A percentile compares a stretch with the other conserved stretches of the same genome.
Conservation (phyloP, 2,329 filamentous ascomycete species). For the Nemania serpens region DNA sequence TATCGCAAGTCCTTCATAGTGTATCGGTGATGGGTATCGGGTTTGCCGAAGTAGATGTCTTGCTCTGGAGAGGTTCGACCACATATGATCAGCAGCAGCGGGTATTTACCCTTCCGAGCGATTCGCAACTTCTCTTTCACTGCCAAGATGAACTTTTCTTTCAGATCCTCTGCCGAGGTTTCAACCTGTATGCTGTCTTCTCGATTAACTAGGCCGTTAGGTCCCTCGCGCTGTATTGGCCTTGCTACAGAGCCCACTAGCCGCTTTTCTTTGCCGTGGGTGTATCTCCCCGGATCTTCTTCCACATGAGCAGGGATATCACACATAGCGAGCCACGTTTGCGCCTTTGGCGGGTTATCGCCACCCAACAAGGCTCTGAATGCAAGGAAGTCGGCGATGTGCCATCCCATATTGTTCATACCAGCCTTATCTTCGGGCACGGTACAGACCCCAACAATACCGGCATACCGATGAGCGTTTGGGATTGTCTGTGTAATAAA, state of each 20-base stretch:
- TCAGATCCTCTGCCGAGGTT: slow-evolving; percentile 24
- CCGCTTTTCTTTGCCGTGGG: slow-evolving; percentile 35
- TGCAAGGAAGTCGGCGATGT: slow-evolving; percentile 39
- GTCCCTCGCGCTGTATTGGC: neutral
- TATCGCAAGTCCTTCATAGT: slow-evolving; percentile 30
- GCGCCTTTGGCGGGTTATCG: slow-evolving; percentile 24
- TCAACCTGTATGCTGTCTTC: slow-evolving; percentile 34
- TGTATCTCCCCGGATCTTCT: slow-evolving; percentile 29
- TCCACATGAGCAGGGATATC: slow-evolving; percentile 31
- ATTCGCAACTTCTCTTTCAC: slow-evolving; percentile 27
- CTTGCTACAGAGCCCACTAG: slow-evolving; percentile 25
- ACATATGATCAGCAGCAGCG: slow-evolving; percentile 38
- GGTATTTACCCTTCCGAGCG: slow-evolving; percentile 14
- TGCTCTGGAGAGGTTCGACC: slow-evolving; percentile 38
- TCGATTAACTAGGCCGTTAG: slow-evolving; percentile 5
- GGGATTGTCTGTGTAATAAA: slow-evolving; percentile 34
- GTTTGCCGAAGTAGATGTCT: slow-evolving; percentile 36
- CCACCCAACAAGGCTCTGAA: slow-evolving; percentile 37
- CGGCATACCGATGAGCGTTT: slow-evolving; percentile 23
- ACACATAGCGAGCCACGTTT: slow-evolving; percentile 37
- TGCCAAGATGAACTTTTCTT: slow-evolving; percentile 28
- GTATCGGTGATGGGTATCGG: slow-evolving; percentile 10
- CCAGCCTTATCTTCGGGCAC: slow-evolving; percentile 33
- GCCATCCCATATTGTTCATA: slow-evolving; percentile 37
- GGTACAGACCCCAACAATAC: slow-evolving; percentile 37